Conservation (phyloP, 768 basidiomycete genomes). For the Russula vinacea region DNA sequence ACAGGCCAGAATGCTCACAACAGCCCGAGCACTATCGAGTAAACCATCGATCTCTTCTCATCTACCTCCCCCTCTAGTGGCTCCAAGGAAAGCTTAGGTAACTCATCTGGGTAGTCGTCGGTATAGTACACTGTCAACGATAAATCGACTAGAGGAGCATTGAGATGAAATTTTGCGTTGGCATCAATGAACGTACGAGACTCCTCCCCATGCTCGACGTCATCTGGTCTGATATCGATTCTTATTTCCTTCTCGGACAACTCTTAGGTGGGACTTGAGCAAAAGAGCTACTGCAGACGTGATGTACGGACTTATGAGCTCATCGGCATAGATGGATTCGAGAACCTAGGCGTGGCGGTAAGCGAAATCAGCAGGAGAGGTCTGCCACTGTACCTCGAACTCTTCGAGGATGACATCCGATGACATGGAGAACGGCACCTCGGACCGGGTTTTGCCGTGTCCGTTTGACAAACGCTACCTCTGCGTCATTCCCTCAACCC, state of each 20-base stretch:
- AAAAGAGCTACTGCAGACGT: slow-evolving; percentile 32
- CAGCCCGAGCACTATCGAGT: slow-evolving; percentile 52
- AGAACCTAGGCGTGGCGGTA: slow-evolving; percentile 57
- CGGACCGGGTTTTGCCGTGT: slow-evolving; percentile 8
- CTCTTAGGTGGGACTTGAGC: slow-evolving; percentile 65
- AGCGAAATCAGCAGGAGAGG: slow-evolving; percentile 19
- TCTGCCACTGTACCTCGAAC: slow-evolving; percentile 62
- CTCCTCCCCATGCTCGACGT: slow-evolving; percentile 58
- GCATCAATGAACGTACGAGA: slow-evolving; percentile 42
- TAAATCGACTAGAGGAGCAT: slow-evolving; percentile 57
- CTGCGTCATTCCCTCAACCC: neutral
- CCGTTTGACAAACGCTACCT: neutral
- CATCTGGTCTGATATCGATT: slow-evolving; percentile 88
- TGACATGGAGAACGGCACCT: slow-evolving; percentile 45
- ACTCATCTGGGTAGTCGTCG: slow-evolving; percentile 76
- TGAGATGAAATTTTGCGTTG: neutral
- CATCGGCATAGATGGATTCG: slow-evolving; percentile 94
- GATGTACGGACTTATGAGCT: slow-evolving; percentile 75
- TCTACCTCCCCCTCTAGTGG: slow-evolving; percentile 58
- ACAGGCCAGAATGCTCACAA: slow-evolving; percentile 43
- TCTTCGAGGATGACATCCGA: slow-evolving; percentile 77
- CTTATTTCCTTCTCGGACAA: slow-evolving; percentile 76
- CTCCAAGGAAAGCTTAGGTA: slow-evolving; percentile 71
- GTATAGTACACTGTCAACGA: slow-evolving; percentile 73
- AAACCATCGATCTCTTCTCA: slow-evolving; percentile 54